Percentiles rank a stretch among this genome's conserved stretches.
Evolutionary conservation across 108 stramenopile species (phyloP).

Genomic region (Nitzschia sp.): DNA sequence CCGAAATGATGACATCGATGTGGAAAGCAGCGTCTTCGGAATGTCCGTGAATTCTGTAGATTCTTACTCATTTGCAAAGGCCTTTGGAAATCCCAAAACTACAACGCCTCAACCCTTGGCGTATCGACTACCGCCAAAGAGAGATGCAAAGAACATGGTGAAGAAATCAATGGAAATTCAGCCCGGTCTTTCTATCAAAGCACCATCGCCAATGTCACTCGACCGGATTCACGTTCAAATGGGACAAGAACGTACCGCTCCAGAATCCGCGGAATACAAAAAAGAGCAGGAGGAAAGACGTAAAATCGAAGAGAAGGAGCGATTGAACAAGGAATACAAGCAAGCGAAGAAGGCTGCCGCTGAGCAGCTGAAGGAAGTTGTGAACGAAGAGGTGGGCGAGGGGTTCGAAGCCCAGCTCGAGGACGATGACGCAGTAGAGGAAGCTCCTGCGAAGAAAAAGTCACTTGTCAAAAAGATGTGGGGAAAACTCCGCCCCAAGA

Average conservation of each 20-base stretch:
- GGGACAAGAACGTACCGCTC: slow-evolving; percentile 33
- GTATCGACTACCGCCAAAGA: not conserved
- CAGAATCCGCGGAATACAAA: slow-evolving; percentile 24
- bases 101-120: slow-evolving; percentile 7
- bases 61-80: slow-evolving; percentile 9
- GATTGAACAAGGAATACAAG: not conserved
- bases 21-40: slow-evolving; percentile 21
- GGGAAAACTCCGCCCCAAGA: slow-evolving; percentile 28
- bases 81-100: not conserved
- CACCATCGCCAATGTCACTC: slow-evolving; percentile 39
- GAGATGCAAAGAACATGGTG: not conserved
- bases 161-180: slow-evolving; percentile 27
- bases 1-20: slow-evolving; percentile 11
- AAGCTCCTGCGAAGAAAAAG: slow-evolving; percentile 14
- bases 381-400: slow-evolving; percentile 16
- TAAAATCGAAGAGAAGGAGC: slow-evolving; percentile 4
- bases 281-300: slow-evolving; percentile 3
- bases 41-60: slow-evolving; percentile 22
- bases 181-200: slow-evolving; percentile 20
- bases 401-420: slow-evolving; percentile 35
- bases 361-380: slow-evolving; percentile 15
- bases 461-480: slow-evolving; percentile 24
- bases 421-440: not conserved
- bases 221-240: slow-evolving; percentile 33
- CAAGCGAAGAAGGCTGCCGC: slow-evolving; percentile 1